These are phyloP conservation scores for Dissoconium aciculare DNA, from an alignment of 2,329 filamentous ascomycete genomes.

Conservation along the genomic window DNA sequence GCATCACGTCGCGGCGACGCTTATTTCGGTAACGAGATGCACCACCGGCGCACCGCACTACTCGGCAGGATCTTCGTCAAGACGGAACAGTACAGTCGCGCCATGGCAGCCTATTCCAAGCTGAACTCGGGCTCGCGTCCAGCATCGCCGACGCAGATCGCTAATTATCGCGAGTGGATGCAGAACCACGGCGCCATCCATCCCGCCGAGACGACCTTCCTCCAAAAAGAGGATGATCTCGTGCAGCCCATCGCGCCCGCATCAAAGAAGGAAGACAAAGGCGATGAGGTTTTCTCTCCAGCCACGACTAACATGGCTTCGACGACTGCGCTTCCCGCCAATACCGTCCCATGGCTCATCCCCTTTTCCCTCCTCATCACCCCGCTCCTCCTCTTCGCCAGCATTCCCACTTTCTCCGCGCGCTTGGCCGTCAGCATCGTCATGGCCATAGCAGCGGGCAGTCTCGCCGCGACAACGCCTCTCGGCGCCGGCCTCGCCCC, in stretches of 20 bases:
- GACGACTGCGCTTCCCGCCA: no score
- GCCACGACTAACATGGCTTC: background rate
- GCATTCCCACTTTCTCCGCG: slow-evolving; percentile 29
- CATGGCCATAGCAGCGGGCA: slow-evolving; percentile 24
- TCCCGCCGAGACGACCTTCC: slow-evolving; percentile 45
- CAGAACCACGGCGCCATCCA: slow-evolving; percentile 40
- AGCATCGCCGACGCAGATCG: slow-evolving; percentile 38
- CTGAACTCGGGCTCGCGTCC: slow-evolving; percentile 34
- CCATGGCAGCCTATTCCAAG: slow-evolving; percentile 43
- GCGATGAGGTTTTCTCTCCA: background rate
- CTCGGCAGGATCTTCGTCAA: slow-evolving; percentile 51
- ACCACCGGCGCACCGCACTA: slow-evolving; percentile 46
- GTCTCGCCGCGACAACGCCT: slow-evolving; percentile 22
- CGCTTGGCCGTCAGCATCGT: slow-evolving; percentile 26
- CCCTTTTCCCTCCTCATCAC: slow-evolving; percentile 7
- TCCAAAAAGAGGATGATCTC: slow-evolving; percentile 42
- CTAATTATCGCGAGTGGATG: slow-evolving; percentile 43
- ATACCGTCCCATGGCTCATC: background rate
- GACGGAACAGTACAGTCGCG: slow-evolving; percentile 51
- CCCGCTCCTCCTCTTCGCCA: slow-evolving; percentile 29
- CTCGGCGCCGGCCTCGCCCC: slow-evolving; percentile 24
- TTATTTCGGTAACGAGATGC: slow-evolving; percentile 38
- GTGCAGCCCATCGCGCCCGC: slow-evolving; percentile 29
- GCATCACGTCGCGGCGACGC: slow-evolving; percentile 46
- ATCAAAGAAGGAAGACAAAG: background rate